A percentile compares a stretch with the other conserved stretches of the same genome.
These are phyloP conservation scores for Zoysia japonica DNA, from an alignment of 176 grass and related monocot species.

Conservation along the genomic window DNA sequence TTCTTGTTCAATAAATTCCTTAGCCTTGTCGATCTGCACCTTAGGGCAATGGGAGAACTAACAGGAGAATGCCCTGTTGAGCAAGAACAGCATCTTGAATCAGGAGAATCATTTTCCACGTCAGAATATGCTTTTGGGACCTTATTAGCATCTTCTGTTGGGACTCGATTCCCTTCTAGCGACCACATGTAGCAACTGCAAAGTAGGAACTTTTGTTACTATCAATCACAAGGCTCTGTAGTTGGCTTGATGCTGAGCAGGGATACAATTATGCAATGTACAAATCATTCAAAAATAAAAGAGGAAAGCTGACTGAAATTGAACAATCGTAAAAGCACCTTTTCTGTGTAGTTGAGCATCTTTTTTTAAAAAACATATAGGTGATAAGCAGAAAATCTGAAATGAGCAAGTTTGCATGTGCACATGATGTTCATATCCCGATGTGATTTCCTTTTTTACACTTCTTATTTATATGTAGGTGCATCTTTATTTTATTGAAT, in stretches of 20 bases:
- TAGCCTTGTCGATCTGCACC: constrained; percentile 49
- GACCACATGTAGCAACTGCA: constrained; percentile 44
- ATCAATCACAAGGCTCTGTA: background rate
- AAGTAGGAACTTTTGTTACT: constrained; percentile 31
- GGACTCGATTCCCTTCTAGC: constrained; percentile 41
- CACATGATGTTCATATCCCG: background rate
- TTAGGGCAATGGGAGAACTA: constrained; percentile 49
- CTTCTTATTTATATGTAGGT: background rate
- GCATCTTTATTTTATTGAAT: background rate
- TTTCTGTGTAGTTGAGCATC: constrained; percentile 1
- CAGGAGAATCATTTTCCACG: constrained; percentile 50
- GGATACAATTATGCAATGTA: background rate
- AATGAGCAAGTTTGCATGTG: background rate
- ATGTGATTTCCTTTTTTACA: too few species aligned
- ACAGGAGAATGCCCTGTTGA: constrained; percentile 60
- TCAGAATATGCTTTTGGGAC: constrained; percentile 22
- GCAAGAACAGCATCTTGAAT: constrained; percentile 56
- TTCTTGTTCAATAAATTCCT: constrained; percentile 51
- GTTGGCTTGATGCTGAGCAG: background rate
- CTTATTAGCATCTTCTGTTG: constrained; percentile 28
- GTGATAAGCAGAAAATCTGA: constrained; percentile 1
- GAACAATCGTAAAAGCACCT: background rate
- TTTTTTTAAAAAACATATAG: constrained; percentile 9
- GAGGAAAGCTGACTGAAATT: constrained; percentile 18
- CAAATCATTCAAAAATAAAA: background rate